A percentile compares a stretch with the other conserved stretches of the same genome.
phyloP scores from a whole-genome alignment of 805 yeast genomes.

The Schwanniomyces occidentalis region DNA sequence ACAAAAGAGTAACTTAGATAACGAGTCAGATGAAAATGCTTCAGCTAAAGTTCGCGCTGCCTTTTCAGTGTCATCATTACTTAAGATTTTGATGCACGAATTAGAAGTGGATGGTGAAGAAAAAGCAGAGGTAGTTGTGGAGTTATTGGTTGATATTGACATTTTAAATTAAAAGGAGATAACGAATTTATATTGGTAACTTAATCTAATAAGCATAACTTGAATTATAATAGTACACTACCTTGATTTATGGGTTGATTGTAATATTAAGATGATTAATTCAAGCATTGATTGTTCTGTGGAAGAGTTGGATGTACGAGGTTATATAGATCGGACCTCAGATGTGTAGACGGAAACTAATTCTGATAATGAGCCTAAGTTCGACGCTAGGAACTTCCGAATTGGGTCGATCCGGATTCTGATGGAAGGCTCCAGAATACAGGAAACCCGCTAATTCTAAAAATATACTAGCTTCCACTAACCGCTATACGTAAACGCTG shows the following conservation, averaged over 20 bases:
- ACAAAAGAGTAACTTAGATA: conserved; percentile 30
- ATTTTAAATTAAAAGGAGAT: conserved; percentile 5
- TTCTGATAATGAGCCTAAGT: no score
- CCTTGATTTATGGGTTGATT: background rate
- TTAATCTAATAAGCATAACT: conserved; percentile 5
- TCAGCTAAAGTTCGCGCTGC: conserved; percentile 40
- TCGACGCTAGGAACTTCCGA: no score
- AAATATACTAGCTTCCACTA: no score
- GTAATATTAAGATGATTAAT: background rate
- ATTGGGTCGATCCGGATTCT: no score
- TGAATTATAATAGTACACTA: conserved; percentile 1
- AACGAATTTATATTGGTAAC: conserved; percentile 2
- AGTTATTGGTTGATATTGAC: conserved; percentile 1
- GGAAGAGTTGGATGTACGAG: no score
- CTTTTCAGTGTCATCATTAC: conserved; percentile 24
- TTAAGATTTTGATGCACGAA: conserved; percentile 14
- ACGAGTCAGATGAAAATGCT: conserved; percentile 35
- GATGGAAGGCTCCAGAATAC: no score
- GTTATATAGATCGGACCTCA: no score
- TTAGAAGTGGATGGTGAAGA: no score
- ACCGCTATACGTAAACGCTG: no score
- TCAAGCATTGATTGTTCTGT: no score
- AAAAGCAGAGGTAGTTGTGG: background rate
- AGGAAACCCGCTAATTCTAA: no score
- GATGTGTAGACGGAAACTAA: no score